phyloP scores from a whole-genome alignment of 2,329 filamentous ascomycete species.

The Fragosphaeria purpurea region DNA sequence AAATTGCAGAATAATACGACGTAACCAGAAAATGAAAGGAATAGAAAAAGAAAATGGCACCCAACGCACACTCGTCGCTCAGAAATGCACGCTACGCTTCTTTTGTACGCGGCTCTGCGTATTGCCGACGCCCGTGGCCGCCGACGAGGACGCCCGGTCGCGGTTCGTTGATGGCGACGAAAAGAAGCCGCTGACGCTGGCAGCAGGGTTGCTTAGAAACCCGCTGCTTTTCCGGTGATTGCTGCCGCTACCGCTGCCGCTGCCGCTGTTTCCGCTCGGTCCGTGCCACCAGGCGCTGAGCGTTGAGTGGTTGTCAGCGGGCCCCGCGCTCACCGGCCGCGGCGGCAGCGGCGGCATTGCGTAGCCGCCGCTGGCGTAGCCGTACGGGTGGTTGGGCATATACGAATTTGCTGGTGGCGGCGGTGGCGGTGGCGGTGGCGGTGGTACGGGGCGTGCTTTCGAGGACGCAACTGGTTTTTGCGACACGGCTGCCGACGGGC shows the following conservation, averaged over 20 bases:
- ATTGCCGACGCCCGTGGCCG: slow-evolving; percentile 9
- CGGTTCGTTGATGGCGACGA: slow-evolving; percentile 4
- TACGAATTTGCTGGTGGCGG: slow-evolving; percentile 14
- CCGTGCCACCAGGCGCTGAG: slow-evolving; percentile 22
- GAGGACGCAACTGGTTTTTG: background rate
- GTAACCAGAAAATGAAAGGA: no score
- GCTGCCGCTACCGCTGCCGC: slow-evolving; percentile 10
- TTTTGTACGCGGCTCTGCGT: slow-evolving; percentile 21
- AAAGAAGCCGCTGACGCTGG: slow-evolving; percentile 17
- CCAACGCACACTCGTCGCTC: background rate
- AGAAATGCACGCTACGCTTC: slow-evolving; percentile 27
- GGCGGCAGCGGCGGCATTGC: slow-evolving; percentile 22
- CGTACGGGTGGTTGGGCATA: background rate
- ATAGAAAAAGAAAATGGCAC: no score
- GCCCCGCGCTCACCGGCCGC: slow-evolving; percentile 39
- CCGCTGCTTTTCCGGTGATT: background rate
- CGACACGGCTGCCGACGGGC: slow-evolving; percentile 5
- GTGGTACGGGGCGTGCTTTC: slow-evolving; percentile 25
- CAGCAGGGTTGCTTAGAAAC: slow-evolving; percentile 13
- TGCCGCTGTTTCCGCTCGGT: slow-evolving; percentile 11
- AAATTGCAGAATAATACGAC: no score
- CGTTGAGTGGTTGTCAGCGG: slow-evolving; percentile 16
- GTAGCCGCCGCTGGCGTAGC: slow-evolving; percentile 1
- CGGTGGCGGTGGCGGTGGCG: slow-evolving; percentile 16
- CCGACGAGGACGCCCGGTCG: slow-evolving; percentile 10